These are phyloP conservation scores for Ustilago cynodontis DNA, from an alignment of 1,284 basidiomycete species.

Conservation along the genomic window DNA sequence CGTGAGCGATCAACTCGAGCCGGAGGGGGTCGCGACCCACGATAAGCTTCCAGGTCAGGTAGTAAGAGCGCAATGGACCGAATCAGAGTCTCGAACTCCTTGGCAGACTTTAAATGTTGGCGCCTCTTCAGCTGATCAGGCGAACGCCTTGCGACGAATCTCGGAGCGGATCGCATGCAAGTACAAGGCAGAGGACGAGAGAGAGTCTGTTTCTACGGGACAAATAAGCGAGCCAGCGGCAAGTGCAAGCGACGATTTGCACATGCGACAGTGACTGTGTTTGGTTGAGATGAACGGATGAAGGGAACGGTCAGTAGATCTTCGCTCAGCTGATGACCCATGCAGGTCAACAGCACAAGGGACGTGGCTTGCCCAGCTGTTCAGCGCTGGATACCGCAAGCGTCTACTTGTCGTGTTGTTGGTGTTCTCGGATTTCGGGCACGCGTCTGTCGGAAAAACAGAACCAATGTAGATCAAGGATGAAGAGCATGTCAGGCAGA, in stretches of 20 bases:
- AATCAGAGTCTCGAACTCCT: conserved; percentile 5
- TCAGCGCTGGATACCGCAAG: conserved; percentile 11
- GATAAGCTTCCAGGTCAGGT: background rate
- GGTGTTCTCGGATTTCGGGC: conserved; percentile 16
- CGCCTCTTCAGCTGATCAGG: conserved; percentile 5
- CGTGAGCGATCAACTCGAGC: background rate
- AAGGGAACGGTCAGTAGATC: background rate
- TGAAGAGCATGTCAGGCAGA: background rate
- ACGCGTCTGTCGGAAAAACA: conserved; percentile 11
- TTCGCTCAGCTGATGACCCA: background rate
- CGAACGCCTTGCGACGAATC: background rate
- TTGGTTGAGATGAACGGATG: background rate
- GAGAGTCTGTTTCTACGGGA: conserved; percentile 1
- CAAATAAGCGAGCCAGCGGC: conserved; percentile 1
- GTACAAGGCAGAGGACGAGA: background rate
- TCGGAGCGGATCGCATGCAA: background rate
- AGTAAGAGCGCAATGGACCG: background rate
- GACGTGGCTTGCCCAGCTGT: background rate
- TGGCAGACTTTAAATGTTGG: background rate
- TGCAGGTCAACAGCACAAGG: background rate
- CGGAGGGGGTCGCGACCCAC: background rate
- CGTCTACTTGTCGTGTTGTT: background rate
- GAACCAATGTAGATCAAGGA: background rate
- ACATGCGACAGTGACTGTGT: background rate
- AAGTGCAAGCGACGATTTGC: background rate